Percentiles rank a stretch among this genome's conserved stretches.
phyloP scores from a whole-genome alignment of 78 protist species.

The Isochrysis galbana region DNA sequence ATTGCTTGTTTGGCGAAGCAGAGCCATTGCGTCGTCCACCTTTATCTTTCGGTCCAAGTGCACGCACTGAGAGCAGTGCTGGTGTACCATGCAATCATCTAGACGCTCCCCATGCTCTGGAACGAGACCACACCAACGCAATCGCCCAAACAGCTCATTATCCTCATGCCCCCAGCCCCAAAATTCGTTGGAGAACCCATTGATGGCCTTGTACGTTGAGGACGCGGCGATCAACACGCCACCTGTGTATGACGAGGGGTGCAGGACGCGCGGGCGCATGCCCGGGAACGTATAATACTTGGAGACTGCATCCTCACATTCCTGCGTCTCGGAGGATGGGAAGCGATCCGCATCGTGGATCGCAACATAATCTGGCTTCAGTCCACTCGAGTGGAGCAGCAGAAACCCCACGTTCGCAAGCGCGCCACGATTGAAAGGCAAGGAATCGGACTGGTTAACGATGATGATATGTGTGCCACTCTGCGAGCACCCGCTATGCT shows the following conservation, averaged over 20 bases:
- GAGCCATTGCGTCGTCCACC: background rate
- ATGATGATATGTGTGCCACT: background rate
- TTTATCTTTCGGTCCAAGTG: background rate
- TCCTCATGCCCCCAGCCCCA: slow-evolving; percentile 21
- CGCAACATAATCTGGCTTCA: background rate
- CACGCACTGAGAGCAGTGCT: background rate
- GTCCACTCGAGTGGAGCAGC: background rate
- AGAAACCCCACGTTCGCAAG: background rate
- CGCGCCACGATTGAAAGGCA: background rate
- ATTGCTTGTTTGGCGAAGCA: background rate
- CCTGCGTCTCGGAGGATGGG: background rate
- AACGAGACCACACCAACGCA: background rate
- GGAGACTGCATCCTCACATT: background rate
- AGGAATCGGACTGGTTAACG: background rate
- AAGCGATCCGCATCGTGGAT: background rate
- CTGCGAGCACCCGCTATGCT: background rate
- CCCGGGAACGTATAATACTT: background rate
- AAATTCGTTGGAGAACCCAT: background rate
- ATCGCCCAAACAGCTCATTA: background rate
- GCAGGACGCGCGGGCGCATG: background rate
- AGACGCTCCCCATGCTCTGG: background rate
- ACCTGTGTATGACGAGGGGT: background rate
- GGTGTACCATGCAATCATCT: background rate
- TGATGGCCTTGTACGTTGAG: background rate
- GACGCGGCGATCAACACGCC: background rate